phyloP scores from a whole-genome alignment of 2,329 filamentous ascomycete species.

The Setomelanomma holmii region DNA sequence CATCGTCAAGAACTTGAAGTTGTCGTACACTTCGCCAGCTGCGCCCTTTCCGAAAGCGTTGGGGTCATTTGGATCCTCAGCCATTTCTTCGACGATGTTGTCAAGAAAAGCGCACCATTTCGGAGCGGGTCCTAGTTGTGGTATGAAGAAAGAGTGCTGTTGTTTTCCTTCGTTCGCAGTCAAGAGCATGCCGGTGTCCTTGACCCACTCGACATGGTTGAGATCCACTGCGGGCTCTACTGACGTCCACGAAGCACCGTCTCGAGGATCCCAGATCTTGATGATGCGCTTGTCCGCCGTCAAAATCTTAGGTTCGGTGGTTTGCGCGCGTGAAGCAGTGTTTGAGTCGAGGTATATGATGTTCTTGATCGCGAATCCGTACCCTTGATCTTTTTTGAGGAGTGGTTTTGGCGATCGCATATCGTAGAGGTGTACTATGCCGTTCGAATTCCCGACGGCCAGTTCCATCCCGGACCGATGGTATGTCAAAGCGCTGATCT shows the following conservation, averaged over 20 bases:
- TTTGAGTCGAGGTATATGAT: slow-evolving; percentile 73
- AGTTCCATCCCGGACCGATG: slow-evolving; percentile 82
- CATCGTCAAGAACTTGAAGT: slow-evolving; percentile 96
- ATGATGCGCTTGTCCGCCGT: slow-evolving; percentile 95
- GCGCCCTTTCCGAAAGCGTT: slow-evolving; percentile 62
- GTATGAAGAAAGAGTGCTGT: slow-evolving; percentile 94
- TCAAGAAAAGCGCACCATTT: slow-evolving; percentile 97
- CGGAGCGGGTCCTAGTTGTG: slow-evolving; percentile 89
- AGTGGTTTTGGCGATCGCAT: slow-evolving; percentile 85
- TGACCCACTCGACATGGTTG: slow-evolving; percentile 92
- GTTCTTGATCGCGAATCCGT: slow-evolving; percentile 90
- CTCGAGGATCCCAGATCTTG: slow-evolving; percentile 89
- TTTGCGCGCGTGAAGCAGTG: slow-evolving; percentile 70
- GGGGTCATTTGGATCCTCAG: slow-evolving; percentile 75
- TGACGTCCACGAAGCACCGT: slow-evolving; percentile 90
- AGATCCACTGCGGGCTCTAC: slow-evolving; percentile 95
- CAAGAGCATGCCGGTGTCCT: slow-evolving; percentile 90
- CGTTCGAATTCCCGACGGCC: slow-evolving; percentile 85
- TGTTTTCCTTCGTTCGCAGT: slow-evolving; percentile 97
- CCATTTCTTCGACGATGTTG: slow-evolving; percentile 98
- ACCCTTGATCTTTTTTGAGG: slow-evolving; percentile 93
- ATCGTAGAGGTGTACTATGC: slow-evolving; percentile 90
- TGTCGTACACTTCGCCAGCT: slow-evolving; percentile 88
- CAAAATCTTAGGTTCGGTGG: slow-evolving; percentile 74
- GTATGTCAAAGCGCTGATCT: slow-evolving; percentile 89